Percentiles rank a stretch among this genome's conserved stretches.
These are phyloP conservation scores for Mycena rebaudengoi DNA, from an alignment of 768 basidiomycete genomes.

Conservation along the genomic window DNA sequence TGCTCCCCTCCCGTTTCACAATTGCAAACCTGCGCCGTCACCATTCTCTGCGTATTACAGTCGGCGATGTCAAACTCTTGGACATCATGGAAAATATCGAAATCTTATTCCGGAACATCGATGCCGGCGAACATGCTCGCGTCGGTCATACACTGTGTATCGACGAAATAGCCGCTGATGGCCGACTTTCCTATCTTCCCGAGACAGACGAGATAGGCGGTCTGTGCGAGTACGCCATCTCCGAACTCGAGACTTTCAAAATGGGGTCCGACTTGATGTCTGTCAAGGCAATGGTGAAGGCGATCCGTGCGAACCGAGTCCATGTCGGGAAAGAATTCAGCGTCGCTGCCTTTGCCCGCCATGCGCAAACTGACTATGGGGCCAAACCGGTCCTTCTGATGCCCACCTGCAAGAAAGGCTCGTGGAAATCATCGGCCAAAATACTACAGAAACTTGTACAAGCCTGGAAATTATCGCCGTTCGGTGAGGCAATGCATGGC, in stretches of 20 bases:
- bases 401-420: slow-evolving; percentile 27
- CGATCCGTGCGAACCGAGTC: slow-evolving; percentile 27
- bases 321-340: slow-evolving; percentile 40
- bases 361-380: slow-evolving; percentile 18
- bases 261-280: slow-evolving; percentile 28
- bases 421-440: background rate
- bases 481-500: slow-evolving; percentile 16
- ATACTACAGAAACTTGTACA: background rate
- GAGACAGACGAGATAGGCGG: slow-evolving; percentile 34
- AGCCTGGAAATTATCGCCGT: slow-evolving; percentile 16
- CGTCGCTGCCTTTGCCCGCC: slow-evolving; percentile 33
- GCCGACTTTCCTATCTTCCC: slow-evolving; percentile 30
- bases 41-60: slow-evolving; percentile 20
- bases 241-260: slow-evolving; percentile 16
- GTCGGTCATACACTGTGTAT: slow-evolving; percentile 26
- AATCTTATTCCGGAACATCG: slow-evolving; percentile 31
- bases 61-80: slow-evolving; percentile 18
- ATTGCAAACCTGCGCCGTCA: slow-evolving; percentile 15
- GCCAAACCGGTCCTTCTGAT: slow-evolving; percentile 28
- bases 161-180: slow-evolving; percentile 37
- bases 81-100: slow-evolving; percentile 36
- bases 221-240: slow-evolving; percentile 35
- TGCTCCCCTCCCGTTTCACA: slow-evolving; percentile 31
- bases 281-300: slow-evolving; percentile 19
- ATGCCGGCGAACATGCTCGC: too few species aligned